phyloP scores from a whole-genome alignment of 352 stramenopile species.

The Phytopythium helicoides region DNA sequence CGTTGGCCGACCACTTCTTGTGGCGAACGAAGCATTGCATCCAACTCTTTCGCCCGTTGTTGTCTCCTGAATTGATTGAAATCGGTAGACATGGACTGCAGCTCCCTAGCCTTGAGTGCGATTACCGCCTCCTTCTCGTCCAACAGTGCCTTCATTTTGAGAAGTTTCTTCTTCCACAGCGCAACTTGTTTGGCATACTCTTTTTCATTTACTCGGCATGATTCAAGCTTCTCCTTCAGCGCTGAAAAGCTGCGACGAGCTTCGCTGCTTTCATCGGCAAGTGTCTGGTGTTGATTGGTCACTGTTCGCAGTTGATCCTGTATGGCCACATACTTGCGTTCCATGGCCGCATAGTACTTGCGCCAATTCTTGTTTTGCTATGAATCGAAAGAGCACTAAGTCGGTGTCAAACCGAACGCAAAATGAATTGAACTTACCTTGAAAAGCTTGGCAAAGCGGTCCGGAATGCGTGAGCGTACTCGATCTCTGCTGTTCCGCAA shows the following conservation, averaged over 20 bases:
- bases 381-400: no score
- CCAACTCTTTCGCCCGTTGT: constrained; percentile 31
- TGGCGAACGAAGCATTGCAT: constrained; percentile 19
- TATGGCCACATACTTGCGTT: constrained; percentile 31
- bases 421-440: constrained; percentile 34
- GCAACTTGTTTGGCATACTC: constrained; percentile 32
- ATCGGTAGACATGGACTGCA: constrained; percentile 20
- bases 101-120: constrained; percentile 22
- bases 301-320: constrained; percentile 33
- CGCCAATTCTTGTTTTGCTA: constrained; percentile 74
- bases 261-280: constrained; percentile 23
- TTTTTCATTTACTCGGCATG: constrained; percentile 20
- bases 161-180: constrained; percentile 56
- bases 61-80: constrained; percentile 29
- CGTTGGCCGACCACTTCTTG: no score
- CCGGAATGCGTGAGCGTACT: constrained; percentile 34
- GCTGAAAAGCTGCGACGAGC: constrained; percentile 17
- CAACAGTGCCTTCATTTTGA: constrained; percentile 43
- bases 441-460: constrained; percentile 59
- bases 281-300: constrained; percentile 28
- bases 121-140: constrained; percentile 41
- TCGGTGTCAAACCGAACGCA: no score
- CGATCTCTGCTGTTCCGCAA: constrained; percentile 52
- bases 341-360: constrained; percentile 62
- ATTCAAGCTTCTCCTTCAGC: constrained; percentile 21